Evolutionary conservation across 768 basidiomycete species (phyloP).

Genomic region (Cystofilobasidium ferigula): DNA sequence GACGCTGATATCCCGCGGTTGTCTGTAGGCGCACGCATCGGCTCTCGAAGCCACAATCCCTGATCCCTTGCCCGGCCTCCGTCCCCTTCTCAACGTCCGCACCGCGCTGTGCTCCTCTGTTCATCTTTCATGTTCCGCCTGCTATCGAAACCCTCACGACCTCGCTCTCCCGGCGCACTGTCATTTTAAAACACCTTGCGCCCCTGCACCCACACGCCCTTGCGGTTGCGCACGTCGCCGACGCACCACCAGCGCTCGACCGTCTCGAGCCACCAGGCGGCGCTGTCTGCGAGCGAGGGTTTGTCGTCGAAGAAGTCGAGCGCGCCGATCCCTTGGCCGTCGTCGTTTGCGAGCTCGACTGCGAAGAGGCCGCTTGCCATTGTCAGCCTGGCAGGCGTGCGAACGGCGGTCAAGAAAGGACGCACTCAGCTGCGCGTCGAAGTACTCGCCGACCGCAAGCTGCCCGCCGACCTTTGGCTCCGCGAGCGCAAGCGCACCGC

Average conservation of each 20-base stretch:
- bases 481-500: conserved; percentile 61
- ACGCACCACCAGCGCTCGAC: conserved; percentile 87
- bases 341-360: conserved; percentile 45
- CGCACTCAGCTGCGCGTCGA: conserved; percentile 38
- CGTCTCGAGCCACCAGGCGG: conserved; percentile 44
- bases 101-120: too few species aligned
- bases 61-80: too few species aligned
- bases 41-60: too few species aligned
- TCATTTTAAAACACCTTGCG: conserved; percentile 20
- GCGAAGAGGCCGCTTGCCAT: not conserved
- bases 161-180: not conserved
- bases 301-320: conserved; percentile 58
- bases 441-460: conserved; percentile 33
- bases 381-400: too few species aligned
- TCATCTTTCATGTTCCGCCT: too few species aligned
- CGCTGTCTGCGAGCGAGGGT: conserved; percentile 2
- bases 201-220: conserved; percentile 67
- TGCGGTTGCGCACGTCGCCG: conserved; percentile 58
- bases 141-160: too few species aligned
- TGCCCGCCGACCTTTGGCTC: conserved; percentile 37
- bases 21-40: too few species aligned
- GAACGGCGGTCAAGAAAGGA: conserved; percentile 10
- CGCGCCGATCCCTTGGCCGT: conserved; percentile 46
- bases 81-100: too few species aligned
- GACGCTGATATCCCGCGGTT: too few species aligned